A percentile compares a stretch with the other conserved stretches of the same genome.
These are phyloP conservation scores for Globisporangium paroecandrum DNA, from an alignment of 352 stramenopile genomes.

Conservation along the genomic window DNA sequence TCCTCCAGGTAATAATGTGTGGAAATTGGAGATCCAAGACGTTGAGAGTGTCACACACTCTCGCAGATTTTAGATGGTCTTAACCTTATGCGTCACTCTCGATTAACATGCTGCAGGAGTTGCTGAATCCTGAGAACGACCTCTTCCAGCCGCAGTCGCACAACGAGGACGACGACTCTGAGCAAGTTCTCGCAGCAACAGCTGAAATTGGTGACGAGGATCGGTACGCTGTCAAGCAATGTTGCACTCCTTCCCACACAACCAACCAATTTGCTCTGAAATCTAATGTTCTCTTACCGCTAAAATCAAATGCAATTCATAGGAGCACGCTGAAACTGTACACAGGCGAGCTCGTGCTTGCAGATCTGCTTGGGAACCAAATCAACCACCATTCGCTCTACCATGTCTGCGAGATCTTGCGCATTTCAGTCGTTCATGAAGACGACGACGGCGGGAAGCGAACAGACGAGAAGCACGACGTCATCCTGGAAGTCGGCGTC, in stretches of 20 bases:
- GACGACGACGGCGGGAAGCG: slow-evolving; percentile 27
- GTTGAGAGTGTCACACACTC: background rate
- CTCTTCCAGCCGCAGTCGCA: slow-evolving; percentile 42
- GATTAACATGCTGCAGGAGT: slow-evolving; percentile 28
- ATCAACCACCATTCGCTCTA: slow-evolving; percentile 77
- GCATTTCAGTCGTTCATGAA: slow-evolving; percentile 32
- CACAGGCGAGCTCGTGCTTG: slow-evolving; percentile 70
- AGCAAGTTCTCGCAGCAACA: slow-evolving; percentile 40
- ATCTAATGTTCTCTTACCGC: background rate
- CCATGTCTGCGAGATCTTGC: slow-evolving; percentile 79
- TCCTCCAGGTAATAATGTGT: slow-evolving; percentile 51
- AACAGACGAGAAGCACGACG: slow-evolving; percentile 23
- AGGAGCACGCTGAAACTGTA: slow-evolving; percentile 57
- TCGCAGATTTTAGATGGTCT: background rate
- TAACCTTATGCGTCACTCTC: background rate
- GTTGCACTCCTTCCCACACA: background rate
- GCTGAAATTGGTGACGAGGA: slow-evolving; percentile 61
- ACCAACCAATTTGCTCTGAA: background rate
- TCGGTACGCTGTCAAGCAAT: slow-evolving; percentile 31
- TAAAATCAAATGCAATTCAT: background rate
- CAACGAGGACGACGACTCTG: slow-evolving; percentile 11
- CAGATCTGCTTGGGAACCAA: slow-evolving; percentile 49
- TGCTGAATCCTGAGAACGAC: slow-evolving; percentile 35
- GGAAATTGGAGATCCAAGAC: background rate
- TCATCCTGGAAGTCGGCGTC: slow-evolving; percentile 59